Evolutionary conservation across 257 asterid species (phyloP).

Genomic region (Lycium ferocissimum): DNA sequence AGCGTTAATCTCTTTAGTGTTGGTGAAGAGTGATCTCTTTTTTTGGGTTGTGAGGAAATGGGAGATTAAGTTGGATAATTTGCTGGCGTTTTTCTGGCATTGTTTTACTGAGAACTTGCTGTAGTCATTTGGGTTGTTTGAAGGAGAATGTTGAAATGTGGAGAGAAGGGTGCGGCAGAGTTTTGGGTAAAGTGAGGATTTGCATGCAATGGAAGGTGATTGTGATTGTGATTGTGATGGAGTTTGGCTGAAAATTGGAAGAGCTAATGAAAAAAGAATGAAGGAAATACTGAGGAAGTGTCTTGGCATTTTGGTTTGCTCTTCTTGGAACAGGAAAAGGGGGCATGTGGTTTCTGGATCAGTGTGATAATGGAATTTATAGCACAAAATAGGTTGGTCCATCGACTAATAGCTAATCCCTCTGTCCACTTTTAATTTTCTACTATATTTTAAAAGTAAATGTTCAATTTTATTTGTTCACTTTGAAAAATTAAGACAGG

Average conservation of each 20-base stretch:
- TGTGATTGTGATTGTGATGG: conserved; percentile 15
- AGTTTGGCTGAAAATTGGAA: conserved; percentile 26
- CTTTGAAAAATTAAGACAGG: too few species aligned
- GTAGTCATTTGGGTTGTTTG: conserved; percentile 33
- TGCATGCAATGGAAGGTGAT: conserved; percentile 45
- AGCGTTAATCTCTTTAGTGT: conserved; percentile 37
- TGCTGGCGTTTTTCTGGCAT: conserved; percentile 39
- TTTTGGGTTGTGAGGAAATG: conserved; percentile 33
- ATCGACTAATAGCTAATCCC: not conserved
- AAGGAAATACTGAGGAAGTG: not conserved
- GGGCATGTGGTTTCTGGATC: not conserved
- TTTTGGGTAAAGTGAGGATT: conserved; percentile 47
- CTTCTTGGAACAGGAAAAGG: not conserved
- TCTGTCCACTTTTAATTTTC: too few species aligned
- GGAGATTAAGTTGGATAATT: conserved; percentile 34
- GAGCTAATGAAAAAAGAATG: not conserved
- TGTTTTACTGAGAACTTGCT: conserved; percentile 44
- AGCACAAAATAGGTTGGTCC: not conserved
- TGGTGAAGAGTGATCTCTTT: conserved; percentile 16
- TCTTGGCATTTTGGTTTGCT: not conserved
- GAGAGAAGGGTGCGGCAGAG: conserved; percentile 49
- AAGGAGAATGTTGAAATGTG: conserved; percentile 37
- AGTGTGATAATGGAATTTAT: conserved; percentile 1
- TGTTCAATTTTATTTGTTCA: too few species aligned
- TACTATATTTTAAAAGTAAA: too few species aligned